Evolutionary conservation across 2,329 filamentous ascomycete genomes (phyloP).

Genomic region (Exophiala alcalophila): DNA sequence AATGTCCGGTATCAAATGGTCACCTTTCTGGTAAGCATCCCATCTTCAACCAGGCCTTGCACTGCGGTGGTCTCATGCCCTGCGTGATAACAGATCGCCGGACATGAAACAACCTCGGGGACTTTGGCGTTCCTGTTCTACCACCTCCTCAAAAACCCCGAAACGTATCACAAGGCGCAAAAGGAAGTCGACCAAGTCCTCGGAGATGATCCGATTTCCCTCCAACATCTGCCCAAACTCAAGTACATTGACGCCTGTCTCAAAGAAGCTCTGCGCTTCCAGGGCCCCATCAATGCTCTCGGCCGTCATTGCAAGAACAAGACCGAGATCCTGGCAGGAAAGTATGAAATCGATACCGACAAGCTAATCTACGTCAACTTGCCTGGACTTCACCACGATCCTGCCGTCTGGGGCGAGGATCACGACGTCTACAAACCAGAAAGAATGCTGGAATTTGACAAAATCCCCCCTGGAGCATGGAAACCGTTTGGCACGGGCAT

Average conservation of each 20-base stretch:
- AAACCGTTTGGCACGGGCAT: constrained; percentile 68
- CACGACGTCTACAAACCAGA: constrained; percentile 66
- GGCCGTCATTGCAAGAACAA: constrained; percentile 41
- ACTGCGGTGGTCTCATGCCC: neutral
- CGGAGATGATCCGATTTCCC: constrained; percentile 54
- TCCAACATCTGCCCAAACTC: constrained; percentile 62
- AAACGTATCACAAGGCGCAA: constrained; percentile 58
- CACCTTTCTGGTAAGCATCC: constrained; percentile 58
- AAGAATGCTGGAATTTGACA: constrained; percentile 64
- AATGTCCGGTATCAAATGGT: constrained; percentile 68
- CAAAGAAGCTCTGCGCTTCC: constrained; percentile 59
- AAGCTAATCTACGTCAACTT: constrained; percentile 53
- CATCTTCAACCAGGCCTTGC: constrained; percentile 17
- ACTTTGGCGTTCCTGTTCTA: constrained; percentile 65
- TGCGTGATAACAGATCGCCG: constrained; percentile 29
- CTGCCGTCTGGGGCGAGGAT: constrained; percentile 61
- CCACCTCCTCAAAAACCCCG: constrained; percentile 61
- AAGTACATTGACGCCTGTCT: constrained; percentile 64
- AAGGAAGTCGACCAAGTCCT: constrained; percentile 65
- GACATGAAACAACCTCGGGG: constrained; percentile 69
- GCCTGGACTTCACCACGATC: constrained; percentile 58
- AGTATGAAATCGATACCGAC: constrained; percentile 57
- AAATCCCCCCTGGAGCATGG: constrained; percentile 39
- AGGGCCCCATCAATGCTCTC: constrained; percentile 10
- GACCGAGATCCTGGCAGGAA: constrained; percentile 54